Evolutionary conservation across 257 asterid species (phyloP), one percentile per base, ranked within the genome.

Genomic region (Buddleja alternifolia): DNA sequence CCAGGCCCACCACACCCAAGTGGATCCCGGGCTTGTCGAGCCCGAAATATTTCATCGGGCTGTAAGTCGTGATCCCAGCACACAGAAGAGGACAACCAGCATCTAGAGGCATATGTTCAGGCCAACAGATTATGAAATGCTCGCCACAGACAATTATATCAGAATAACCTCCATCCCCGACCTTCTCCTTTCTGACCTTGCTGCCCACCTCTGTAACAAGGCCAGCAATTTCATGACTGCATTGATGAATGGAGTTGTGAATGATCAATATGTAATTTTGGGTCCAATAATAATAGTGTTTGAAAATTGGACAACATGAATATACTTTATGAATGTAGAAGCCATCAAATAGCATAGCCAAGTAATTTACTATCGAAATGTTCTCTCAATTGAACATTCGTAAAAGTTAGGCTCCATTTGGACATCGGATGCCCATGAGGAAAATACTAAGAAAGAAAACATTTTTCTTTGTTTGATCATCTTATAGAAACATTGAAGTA

Each of bases 131-230:
- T 0, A 76, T 15, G 45, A 76, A 77, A 71, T 72, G 74, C 77
- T 77, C 75, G 3, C 71, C 81, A n/a, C 67, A 45, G 17, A 77
- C 81, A 57, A 77, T 77, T 47, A 62, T 52, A 40, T 77, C 81
- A 1, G 81, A 71, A 46, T 77, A 77, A 12, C 81, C 81, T 25
- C 81, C 81, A 11, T 76, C 81, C 51, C 81, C 81, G 0, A 67
- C 56, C 53, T 71, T 76, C 14, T 71, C 70, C 70, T 66, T 76
- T 14, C 46, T 71, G 55, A 71, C 77, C 56, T 66, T 52, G 51
- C 48, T 66, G 29, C 81, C 77, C 2, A 76, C 74, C 44, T 76
- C 77, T 1, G 81, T 71, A 12, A 76, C 81, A 34, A 71, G 40
- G 7, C 81, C 77, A 0, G 63, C 73, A 46, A 76, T 71, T 70